Base-by-base conservation (phyloP, 2,329 filamentous ascomycete genomes). In the Fusarium abutilonis region DNA sequence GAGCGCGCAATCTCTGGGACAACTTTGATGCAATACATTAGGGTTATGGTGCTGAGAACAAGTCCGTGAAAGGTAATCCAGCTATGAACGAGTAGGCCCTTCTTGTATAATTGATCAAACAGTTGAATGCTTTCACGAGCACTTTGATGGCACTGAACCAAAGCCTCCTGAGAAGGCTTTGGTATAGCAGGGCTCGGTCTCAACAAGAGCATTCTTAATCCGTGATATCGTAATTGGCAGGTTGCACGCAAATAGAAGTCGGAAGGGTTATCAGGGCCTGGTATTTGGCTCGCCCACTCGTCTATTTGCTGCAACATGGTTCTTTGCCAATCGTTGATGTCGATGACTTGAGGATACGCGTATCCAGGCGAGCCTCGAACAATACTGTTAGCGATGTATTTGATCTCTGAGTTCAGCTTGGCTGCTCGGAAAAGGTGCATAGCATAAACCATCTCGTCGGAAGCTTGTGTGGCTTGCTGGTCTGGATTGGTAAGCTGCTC, bases 401-500 rank as follows among this genome's bases (percentile, higher is more conserved):
- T 85, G n/a, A 85, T 83, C 63, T 85, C 83, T 0, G 83, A 85
- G 52, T 84, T 85, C 6, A 84, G 72, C 15, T 75, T 78, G 0
- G 79, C 73, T 1, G 81, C 74, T 43, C 71, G 76, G 66, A 84
- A 84, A 0, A 84, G 68, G 44, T 83, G 82, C 8, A 84, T 76
- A 0, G 81, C 77, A 44, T 76, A 80, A 1, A 74, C 67, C 64
- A 82, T 78, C 9, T 62, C 64, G 3, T 44, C 60, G 0, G 39
- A 11, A 2, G 15, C 1, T 5, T 28, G 38, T 7, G 15, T 9
- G 2, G 7, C 21, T 11, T 56, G 34, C 8, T 56, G 52, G 15
- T 36, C 28, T 1, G 45, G 15, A 0, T n/a, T 39, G 0, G 46
- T 39, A 13, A 73, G 49, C 3, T 66, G 56, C 3, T 46, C 41